phyloP scores from a whole-genome alignment of 1,284 basidiomycete species.

The Papiliotrema laurentii region DNA sequence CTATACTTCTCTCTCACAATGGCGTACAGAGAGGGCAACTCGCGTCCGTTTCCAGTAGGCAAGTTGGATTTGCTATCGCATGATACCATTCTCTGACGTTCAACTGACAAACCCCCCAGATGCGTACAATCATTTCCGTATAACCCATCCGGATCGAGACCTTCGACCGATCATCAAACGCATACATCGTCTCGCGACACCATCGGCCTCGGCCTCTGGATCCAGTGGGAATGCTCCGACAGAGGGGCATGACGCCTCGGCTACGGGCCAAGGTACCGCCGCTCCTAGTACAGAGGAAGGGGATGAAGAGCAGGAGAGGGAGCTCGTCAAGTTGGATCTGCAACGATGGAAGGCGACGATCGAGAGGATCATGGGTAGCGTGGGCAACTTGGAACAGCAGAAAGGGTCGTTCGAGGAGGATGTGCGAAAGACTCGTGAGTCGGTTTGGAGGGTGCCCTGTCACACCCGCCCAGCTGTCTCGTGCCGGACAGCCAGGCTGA shows the following conservation, averaged over 20 bases:
- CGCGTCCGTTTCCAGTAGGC: too few species aligned
- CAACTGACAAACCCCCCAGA: too few species aligned
- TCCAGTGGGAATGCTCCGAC: background rate
- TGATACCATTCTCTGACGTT: too few species aligned
- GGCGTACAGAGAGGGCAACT: too few species aligned
- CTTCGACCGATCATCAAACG: slow-evolving; percentile 30
- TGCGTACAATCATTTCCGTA: slow-evolving; percentile 36
- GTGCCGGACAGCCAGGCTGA: too few species aligned
- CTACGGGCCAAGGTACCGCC: too few species aligned
- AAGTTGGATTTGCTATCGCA: too few species aligned
- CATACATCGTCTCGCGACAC: slow-evolving; percentile 24
- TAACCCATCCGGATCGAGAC: slow-evolving; percentile 39
- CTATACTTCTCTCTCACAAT: too few species aligned
- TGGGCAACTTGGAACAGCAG: slow-evolving; percentile 32
- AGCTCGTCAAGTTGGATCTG: slow-evolving; percentile 29
- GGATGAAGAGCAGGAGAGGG: slow-evolving; percentile 18
- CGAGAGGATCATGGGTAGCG: slow-evolving; percentile 31
- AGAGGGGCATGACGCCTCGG: slow-evolving; percentile 3
- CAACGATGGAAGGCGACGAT: slow-evolving; percentile 33
- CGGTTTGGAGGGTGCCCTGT: too few species aligned
- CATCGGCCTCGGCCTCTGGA: background rate
- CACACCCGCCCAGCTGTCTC: too few species aligned
- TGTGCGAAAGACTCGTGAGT: slow-evolving; percentile 32
- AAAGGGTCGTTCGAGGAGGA: slow-evolving; percentile 18
- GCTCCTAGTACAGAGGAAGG: background rate